phyloP scores from a whole-genome alignment of 1,139 yeast genomes.

The Entelexis paramagnoliae region DNA sequence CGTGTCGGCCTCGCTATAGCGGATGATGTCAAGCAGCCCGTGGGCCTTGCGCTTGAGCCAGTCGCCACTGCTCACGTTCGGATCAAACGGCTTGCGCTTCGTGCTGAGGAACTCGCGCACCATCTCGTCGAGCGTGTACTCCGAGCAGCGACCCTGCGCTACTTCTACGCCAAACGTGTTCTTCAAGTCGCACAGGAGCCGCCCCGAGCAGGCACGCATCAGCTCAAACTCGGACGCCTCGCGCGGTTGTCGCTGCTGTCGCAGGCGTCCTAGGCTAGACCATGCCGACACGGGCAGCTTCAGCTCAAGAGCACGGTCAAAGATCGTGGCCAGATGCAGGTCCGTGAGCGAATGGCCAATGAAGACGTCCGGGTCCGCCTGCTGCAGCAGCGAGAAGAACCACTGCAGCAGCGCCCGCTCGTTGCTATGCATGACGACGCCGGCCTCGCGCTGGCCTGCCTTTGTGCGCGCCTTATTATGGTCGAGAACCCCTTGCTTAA shows the following conservation, averaged over 20 bases:
- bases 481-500: slow-evolving; percentile 37
- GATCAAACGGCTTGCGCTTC: slow-evolving; percentile 49
- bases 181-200: slow-evolving; percentile 83
- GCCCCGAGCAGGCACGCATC: slow-evolving; percentile 69
- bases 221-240: slow-evolving; percentile 65
- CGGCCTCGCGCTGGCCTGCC: slow-evolving; percentile 8
- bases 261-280: slow-evolving; percentile 67
- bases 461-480: slow-evolving; percentile 15
- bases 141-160: slow-evolving; percentile 71
- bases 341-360: slow-evolving; percentile 81
- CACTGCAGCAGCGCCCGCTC: slow-evolving; percentile 61
- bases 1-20: slow-evolving; percentile 62
- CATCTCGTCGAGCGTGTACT: slow-evolving; percentile 96
- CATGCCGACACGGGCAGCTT: slow-evolving; percentile 60
- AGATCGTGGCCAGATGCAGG: slow-evolving; percentile 65
- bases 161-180: slow-evolving; percentile 93
- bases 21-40: slow-evolving; percentile 56
- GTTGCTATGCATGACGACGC: slow-evolving; percentile 33
- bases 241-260: slow-evolving; percentile 42
- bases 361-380: slow-evolving; percentile 79
- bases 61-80: slow-evolving; percentile 48
- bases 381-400: slow-evolving; percentile 60
- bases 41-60: slow-evolving; percentile 47
- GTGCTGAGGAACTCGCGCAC: slow-evolving; percentile 60
- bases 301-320: slow-evolving; percentile 55